Percentiles rank a stretch among this genome's conserved stretches.
phyloP scores from a whole-genome alignment of 768 basidiomycete genomes.

The Boletellus ananas region DNA sequence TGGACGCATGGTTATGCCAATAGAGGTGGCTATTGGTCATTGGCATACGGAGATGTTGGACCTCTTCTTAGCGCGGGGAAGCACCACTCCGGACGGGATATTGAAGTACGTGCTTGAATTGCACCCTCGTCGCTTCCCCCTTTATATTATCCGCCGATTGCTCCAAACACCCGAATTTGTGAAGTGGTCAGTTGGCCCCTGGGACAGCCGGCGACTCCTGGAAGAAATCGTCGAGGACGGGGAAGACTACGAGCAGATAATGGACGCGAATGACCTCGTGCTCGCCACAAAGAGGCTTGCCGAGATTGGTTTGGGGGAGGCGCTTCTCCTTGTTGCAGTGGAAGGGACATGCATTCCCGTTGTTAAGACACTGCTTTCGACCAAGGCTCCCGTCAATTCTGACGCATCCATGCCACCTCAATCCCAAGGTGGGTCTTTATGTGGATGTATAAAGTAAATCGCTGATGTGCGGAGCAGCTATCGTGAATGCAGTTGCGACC shows the following conservation, averaged over 20 bases:
- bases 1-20: background rate
- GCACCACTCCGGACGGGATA: background rate
- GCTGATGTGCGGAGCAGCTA: background rate
- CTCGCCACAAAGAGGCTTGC: background rate
- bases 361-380: background rate
- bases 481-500: background rate
- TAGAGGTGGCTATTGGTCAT: slow-evolving; percentile 1
- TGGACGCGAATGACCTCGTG: background rate
- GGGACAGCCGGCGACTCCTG: slow-evolving; percentile 1
- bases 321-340: slow-evolving; percentile 4
- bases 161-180: background rate
- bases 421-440: background rate
- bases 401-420: background rate
- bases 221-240: slow-evolving; percentile 1
- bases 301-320: background rate
- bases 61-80: background rate
- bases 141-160: background rate
- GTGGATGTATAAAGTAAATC: fast-evolving
- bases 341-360: slow-evolving; percentile 2
- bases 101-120: background rate
- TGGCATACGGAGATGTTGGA: slow-evolving; percentile 2
- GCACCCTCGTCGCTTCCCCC: background rate
- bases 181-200: background rate
- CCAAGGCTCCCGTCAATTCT: background rate
- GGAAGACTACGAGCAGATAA: background rate